These are phyloP conservation scores for Sphagnum magellanicum DNA, from an alignment of 228 moss, liverwort and hornwort species.

Conservation along the genomic window DNA sequence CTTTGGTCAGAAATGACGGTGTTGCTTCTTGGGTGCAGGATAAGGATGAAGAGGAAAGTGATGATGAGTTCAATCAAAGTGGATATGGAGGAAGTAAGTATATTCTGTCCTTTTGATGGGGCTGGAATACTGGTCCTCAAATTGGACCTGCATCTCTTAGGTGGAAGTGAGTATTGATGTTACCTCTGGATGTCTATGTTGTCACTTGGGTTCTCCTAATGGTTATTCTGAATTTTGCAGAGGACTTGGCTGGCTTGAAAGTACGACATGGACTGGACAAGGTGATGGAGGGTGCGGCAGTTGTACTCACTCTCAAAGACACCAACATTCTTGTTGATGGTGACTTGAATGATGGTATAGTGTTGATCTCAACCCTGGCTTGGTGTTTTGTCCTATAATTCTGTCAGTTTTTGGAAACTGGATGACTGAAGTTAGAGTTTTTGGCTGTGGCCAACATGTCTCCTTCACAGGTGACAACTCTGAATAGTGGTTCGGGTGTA, in stretches of 20 bases:
- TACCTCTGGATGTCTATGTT: neutral
- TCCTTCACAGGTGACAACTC: too few species aligned
- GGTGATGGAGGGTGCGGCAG: constrained; percentile 93
- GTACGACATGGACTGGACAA: constrained; percentile 88
- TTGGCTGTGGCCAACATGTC: too few species aligned
- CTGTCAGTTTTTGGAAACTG: too few species aligned
- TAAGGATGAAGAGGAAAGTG: constrained; percentile 69
- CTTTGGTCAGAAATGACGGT: too few species aligned
- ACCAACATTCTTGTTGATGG: constrained; percentile 74
- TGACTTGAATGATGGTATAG: constrained; percentile 78
- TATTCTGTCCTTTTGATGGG: neutral
- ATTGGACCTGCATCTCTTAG: neutral
- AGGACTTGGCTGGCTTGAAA: constrained; percentile 90
- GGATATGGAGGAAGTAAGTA: constrained; percentile 78
- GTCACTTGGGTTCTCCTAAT: neutral
- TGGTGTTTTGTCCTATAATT: neutral
- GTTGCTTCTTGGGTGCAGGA: constrained; percentile 28
- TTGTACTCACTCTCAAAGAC: constrained; percentile 90
- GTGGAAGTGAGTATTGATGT: neutral
- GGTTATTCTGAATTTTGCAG: constrained; percentile 35
- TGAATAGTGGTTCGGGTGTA: too few species aligned
- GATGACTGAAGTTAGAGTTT: too few species aligned
- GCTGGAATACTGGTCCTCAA: neutral
- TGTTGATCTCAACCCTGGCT: too few species aligned
- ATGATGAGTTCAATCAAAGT: constrained; percentile 48